Base-by-base conservation (phyloP, 2,329 filamentous ascomycete species). In the Calonectria pteridis region DNA sequence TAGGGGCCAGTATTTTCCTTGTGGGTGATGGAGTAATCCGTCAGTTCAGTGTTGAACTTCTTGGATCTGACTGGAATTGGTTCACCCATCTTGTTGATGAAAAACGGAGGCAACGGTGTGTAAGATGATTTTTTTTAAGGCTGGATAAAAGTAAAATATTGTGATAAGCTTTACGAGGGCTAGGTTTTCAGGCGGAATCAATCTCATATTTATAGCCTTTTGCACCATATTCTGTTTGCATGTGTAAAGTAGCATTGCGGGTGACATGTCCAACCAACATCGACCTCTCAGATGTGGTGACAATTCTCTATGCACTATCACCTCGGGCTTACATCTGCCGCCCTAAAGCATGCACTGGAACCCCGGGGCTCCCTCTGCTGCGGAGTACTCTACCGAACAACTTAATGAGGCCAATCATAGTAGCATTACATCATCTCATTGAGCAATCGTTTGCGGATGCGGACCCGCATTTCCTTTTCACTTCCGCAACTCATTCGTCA, bases 31-130 rank as follows among this genome's bases (percentile, higher is more conserved):
- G 85, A 84, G 73, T 84, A 86, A 29, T 86, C 85, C 0, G 81
- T 84, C 20, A 87, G 79, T 23, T 84, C 83, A 2, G 85, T 86
- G 72, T 84, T 86, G 81, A 85, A 85, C 78, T 85, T 86, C 49
- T 85, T 86, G 28, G 73, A 28, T 16, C 58, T 29, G 10, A 35
- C 23, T 13, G 76, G 71, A 37, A 79, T 79, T 50, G 69, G 69
- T 40, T 79, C 76, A 67, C 77, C 77, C 77, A 79, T 79, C 6
- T 59, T 76, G 33, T 5, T 40, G n/a, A n/a, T 16, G 7, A 37
- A 29, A 37, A 40, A 62, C n/a, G 10, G 35, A 28, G 37, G 33
- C 16, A 59, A 13, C 26, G n/a, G 37, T 20, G 14, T 6, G 28
- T 9, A 3, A n/a, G 16, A 33, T 62, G 43, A 20, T 46, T 46